These are phyloP conservation scores for Scenedesmus sp. DNA, from an alignment of 163 green algal species.

Conservation along the genomic window DNA sequence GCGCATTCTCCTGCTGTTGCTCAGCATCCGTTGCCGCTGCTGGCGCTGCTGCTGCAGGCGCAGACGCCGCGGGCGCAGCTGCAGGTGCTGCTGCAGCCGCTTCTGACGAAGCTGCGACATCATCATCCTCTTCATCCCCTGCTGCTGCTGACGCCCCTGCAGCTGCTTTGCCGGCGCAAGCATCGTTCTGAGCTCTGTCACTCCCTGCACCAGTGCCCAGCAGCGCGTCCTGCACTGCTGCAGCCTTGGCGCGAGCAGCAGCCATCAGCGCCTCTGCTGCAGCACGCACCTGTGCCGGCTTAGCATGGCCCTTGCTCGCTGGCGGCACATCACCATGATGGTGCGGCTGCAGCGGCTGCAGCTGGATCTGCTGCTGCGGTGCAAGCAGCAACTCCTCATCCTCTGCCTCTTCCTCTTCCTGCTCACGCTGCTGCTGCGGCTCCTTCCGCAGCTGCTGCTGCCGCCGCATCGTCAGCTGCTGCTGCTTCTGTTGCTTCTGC, in stretches of 20 bases:
- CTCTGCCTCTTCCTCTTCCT: background rate
- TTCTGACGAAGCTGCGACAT: background rate
- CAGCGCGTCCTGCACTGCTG: background rate
- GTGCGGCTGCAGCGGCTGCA: background rate
- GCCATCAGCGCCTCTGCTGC: conserved; percentile 8
- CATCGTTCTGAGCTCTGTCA: background rate
- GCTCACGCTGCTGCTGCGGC: background rate
- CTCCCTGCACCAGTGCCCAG: background rate
- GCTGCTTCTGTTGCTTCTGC: background rate
- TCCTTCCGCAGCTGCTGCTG: background rate
- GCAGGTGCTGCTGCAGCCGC: background rate
- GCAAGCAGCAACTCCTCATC: background rate
- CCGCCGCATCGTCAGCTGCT: background rate
- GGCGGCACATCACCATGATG: background rate
- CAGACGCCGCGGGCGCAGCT: background rate
- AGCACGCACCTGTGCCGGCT: background rate
- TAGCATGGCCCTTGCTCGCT: background rate
- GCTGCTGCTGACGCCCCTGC: background rate
- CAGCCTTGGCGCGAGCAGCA: background rate
- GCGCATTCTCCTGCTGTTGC: background rate
- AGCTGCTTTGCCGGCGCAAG: background rate
- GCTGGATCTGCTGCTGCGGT: background rate
- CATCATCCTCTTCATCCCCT: background rate
- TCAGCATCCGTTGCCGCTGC: background rate
- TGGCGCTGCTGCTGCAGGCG: background rate